Percentiles rank a stretch among this genome's conserved stretches.
Evolutionary conservation across 352 stramenopile genomes (phyloP).

Genomic region (Globisporangium irregulare): DNA sequence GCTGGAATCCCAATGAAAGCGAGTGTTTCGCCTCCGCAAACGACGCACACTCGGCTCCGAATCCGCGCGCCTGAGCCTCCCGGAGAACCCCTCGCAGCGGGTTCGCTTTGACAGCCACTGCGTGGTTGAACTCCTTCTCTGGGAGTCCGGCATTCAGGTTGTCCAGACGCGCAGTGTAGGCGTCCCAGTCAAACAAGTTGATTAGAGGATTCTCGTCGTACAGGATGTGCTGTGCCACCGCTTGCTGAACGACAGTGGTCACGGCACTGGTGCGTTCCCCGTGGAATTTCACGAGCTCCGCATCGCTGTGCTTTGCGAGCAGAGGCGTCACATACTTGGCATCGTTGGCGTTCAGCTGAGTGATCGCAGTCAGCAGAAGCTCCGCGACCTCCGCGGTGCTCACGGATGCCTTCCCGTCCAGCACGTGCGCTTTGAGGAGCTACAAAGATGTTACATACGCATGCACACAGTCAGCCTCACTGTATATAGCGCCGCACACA

Average conservation of each 20-base stretch:
- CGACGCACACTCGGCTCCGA: constrained; percentile 82
- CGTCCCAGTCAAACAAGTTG: constrained; percentile 68
- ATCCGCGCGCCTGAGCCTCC: constrained; percentile 39
- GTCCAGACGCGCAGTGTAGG: constrained; percentile 51
- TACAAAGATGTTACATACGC: constrained; percentile 11
- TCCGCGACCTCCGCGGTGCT: constrained; percentile 21
- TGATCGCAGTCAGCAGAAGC: constrained; percentile 29
- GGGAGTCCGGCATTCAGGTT: constrained; percentile 56
- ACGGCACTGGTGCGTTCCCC: constrained; percentile 30
- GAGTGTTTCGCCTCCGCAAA: constrained; percentile 81
- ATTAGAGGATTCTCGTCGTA: constrained; percentile 52
- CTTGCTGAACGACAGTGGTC: constrained; percentile 43
- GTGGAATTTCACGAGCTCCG: constrained; percentile 28
- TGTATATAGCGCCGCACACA: background rate
- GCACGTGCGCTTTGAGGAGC: constrained; percentile 28
- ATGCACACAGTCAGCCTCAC: background rate
- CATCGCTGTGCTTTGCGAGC: constrained; percentile 34
- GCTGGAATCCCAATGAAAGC: constrained; percentile 66
- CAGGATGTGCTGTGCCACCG: constrained; percentile 45
- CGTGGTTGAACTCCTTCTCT: constrained; percentile 69
- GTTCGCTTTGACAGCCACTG: constrained; percentile 81
- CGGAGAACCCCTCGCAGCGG: constrained; percentile 62
- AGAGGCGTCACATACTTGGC: constrained; percentile 52
- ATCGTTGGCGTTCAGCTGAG: constrained; percentile 5
- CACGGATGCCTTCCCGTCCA: constrained; percentile 19